Conservation (phyloP, 352 stramenopile genomes). For the Globisporangium acanthophoron region DNA sequence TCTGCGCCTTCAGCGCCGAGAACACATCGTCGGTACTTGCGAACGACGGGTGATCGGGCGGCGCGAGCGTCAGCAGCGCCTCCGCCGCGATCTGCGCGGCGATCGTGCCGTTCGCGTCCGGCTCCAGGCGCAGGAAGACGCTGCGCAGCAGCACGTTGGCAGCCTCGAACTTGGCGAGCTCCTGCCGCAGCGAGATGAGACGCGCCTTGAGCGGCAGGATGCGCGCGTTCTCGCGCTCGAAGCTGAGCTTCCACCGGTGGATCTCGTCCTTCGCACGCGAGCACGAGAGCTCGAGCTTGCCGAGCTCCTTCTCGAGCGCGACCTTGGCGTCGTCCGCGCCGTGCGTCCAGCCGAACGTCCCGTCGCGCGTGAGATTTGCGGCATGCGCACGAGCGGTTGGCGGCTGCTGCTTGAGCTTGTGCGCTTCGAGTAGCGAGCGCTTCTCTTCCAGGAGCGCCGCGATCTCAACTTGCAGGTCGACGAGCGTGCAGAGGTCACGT, state of each 20-base stretch:
- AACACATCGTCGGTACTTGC: constrained; percentile 11
- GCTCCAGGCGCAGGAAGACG: constrained; percentile 25
- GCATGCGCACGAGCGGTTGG: background rate
- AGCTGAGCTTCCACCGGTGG: constrained; percentile 29
- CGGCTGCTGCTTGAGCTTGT: constrained; percentile 17
- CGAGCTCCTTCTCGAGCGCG: constrained; percentile 41
- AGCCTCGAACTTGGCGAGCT: constrained; percentile 18
- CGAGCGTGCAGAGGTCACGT: constrained; percentile 40
- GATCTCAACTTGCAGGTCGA: constrained; percentile 53
- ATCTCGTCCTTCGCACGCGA: constrained; percentile 34
- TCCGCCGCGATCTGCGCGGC: constrained; percentile 7
- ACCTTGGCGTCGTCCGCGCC: constrained; percentile 13
- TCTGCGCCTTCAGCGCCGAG: constrained; percentile 8
- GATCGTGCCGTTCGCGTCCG: constrained; percentile 11
- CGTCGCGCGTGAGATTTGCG: background rate
- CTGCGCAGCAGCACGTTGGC: constrained; percentile 28
- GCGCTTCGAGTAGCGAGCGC: constrained; percentile 16
- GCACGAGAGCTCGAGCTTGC: constrained; percentile 24
- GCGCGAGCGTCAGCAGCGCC: constrained; percentile 19
- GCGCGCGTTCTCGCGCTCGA: constrained; percentile 43
- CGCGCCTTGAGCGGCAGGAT: constrained; percentile 33
- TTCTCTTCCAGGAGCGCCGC: constrained; percentile 41
- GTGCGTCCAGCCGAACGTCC: constrained; percentile 3
- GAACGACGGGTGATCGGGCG: constrained; percentile 4
- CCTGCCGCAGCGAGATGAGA: constrained; percentile 16